These are phyloP conservation scores for Thalassia testudinum DNA, from an alignment of 116 monocot species.

Conservation along the genomic window DNA sequence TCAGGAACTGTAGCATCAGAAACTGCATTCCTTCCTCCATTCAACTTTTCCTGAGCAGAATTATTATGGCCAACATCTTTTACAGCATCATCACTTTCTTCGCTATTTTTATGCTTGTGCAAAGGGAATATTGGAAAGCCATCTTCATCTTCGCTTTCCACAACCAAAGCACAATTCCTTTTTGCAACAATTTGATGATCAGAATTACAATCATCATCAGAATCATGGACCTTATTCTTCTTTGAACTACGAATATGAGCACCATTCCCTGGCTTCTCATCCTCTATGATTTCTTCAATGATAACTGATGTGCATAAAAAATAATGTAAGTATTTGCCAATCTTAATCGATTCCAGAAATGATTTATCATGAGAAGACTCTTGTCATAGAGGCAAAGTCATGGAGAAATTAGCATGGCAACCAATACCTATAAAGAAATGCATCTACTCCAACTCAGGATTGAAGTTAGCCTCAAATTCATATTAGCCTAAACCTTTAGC, in stretches of 20 bases:
- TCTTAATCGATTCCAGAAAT: too few relatives aligned
- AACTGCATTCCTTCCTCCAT: background rate
- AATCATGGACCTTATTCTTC: conserved; percentile 23
- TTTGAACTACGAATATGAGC: conserved; percentile 16
- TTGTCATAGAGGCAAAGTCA: too few relatives aligned
- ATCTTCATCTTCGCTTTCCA: conserved; percentile 95
- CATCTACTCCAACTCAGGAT: too few relatives aligned
- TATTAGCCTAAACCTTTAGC: too few relatives aligned
- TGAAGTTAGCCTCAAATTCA: too few relatives aligned
- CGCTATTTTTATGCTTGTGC: conserved; percentile 2
- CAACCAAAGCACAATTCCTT: conserved; percentile 1
- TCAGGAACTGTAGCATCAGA: background rate
- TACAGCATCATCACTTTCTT: conserved; percentile 1
- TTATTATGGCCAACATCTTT: background rate
- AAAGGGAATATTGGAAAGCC: conserved; percentile 61
- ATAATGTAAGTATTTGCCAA: too few relatives aligned
- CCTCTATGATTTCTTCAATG: conserved; percentile 87
- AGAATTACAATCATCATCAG: conserved; percentile 25
- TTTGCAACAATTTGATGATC: conserved; percentile 31
- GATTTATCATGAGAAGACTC: too few relatives aligned
- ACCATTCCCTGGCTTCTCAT: conserved; percentile 34
- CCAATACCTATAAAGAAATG: too few relatives aligned
- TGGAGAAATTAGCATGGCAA: too few relatives aligned
- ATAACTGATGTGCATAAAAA: conserved; percentile 31
- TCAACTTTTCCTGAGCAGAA: background rate